Base-by-base conservation (phyloP, 2,329 filamentous ascomycete genomes). In the Fusarium marasasianum region DNA sequence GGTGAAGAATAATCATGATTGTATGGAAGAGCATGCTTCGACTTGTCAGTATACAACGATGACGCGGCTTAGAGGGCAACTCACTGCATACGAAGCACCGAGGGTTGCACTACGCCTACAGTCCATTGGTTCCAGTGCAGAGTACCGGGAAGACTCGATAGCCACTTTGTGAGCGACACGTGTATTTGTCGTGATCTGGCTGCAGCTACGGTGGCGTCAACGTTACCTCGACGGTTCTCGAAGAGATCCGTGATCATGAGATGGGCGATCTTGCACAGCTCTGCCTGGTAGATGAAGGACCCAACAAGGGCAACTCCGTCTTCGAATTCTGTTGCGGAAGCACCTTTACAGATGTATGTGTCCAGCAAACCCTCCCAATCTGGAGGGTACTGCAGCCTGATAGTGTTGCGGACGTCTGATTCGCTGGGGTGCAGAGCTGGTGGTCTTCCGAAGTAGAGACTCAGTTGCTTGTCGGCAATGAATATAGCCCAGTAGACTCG, bases 101-200 rank as follows among this genome's bases (percentile, higher is more conserved):
- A 83, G 6, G 83, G 80, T 6, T 85, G 84, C 8, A 87, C 83
- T 26, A 84, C 80, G 8, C 84, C 84, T 2, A 86, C 83, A 6
- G 83, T 86, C 86, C 86, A 87, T 63, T 86, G 84, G 60, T 86
- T 87, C 86, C 86, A 88, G 69, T 87, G 84, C 43, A 87, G 76
- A 35, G 84, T 85, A 10, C 82, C 81, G 5, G 86, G 86, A 4
- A 88, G 79, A 44, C 81, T 82, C 6, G 83, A 80, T 3, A 86
- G 79, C 86, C 86, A 87, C 61, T 84, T 86, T 15, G 81, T 84
- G 53, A 88, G 78, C 4, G 84, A 81, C 18, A 84, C 81, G 76
- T 87, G 84, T n/a, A 87, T 85, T 47, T 85, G 81, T 54, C 83
- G 82, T 18, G 84, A 83, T 18, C 83, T 84, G 17, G 83, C 81